Base-by-base conservation (phyloP, 1,284 basidiomycete species). In the Pterula multifida region DNA sequence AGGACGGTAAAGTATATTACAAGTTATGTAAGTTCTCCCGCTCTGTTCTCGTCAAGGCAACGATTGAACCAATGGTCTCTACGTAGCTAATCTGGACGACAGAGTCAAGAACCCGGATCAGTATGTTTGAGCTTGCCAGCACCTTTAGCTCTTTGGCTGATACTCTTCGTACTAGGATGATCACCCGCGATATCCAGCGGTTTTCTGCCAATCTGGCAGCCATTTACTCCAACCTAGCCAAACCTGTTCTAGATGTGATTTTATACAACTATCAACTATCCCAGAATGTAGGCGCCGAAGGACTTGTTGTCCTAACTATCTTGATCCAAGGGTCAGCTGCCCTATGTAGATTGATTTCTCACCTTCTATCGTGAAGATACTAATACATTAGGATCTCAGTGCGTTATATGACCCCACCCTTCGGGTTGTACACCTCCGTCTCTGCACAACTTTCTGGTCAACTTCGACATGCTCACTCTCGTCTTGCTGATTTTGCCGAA, bases 91-190 rank as follows among this genome's bases (percentile, higher is more conserved):
- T 62, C 67, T 95, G 54, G 91, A 95, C 60, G 95, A 98, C 64
- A 75, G 95, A 50, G 93, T 98, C 56, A 93, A 93, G 71, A 98
- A 98, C 58, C 88, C 91, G 6, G 95, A 98, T 62, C 94, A 97
- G 85, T 87, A 54, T 59, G 75, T 59, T 25, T 13, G 26, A 26
- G n/a, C 50, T 45, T 3, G 44, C 25, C 21, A 12, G 32, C 21
- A n/a, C 36, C 15, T 26, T 46, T 19, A 48, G 9, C 39, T 15
- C 44, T 26, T 28, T 24, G 17, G 21, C n/a, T 44, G 44, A 32
- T 6, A 6, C 15, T 32, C 28, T 32, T 6, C 6, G 28, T 32
- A 32, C 3, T 57, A 88, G 85, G 64, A 87, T 95, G 79, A 91
- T 98, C 56, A 95, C 93, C 0, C 86, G 95, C 54, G 95, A 98